Percentiles rank a stretch among this genome's conserved stretches.
Conservation (phyloP, 257 asterid genomes). For the Solanum arcanum region DNA sequence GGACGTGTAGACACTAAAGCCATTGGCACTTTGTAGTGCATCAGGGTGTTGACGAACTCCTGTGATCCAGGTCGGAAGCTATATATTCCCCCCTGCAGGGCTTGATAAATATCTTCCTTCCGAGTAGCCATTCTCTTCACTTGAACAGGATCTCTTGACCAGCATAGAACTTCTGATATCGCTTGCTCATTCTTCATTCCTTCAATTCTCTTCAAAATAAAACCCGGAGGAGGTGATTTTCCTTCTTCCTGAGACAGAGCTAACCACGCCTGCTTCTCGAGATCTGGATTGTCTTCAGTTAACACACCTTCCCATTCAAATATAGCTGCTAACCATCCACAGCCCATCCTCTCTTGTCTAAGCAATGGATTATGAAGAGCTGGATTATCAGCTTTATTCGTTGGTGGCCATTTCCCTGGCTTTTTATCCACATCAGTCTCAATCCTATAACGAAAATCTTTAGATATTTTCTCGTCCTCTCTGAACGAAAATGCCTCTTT, state of each 20-base stretch:
- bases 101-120: conserved; percentile 79
- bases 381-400: conserved; percentile 76
- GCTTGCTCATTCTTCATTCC: conserved; percentile 99
- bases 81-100: conserved; percentile 69
- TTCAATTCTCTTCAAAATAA: conserved; percentile 63
- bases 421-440: conserved; percentile 44
- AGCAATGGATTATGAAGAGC: conserved; percentile 76
- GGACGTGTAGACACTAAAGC: conserved; percentile 90
- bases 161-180: conserved; percentile 85
- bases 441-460: conserved; percentile 27
- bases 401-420: conserved; percentile 77
- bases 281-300: conserved; percentile 75
- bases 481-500: conserved; percentile 45
- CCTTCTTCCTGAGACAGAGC: conserved; percentile 75
- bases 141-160: conserved; percentile 76
- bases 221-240: conserved; percentile 68
- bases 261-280: conserved; percentile 87
- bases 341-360: conserved; percentile 88
- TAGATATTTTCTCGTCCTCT: conserved; percentile 42
- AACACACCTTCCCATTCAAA: conserved; percentile 97
- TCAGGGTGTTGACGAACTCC: conserved; percentile 52
- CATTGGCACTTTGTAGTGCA: conserved; percentile 80
- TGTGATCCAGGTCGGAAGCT: conserved; percentile 75
- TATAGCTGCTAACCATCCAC: conserved; percentile 92
- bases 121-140: conserved; percentile 55